These are phyloP conservation scores for Trypanosoma vivax DNA, from an alignment of 208 protist genomes.

Conservation along the genomic window DNA sequence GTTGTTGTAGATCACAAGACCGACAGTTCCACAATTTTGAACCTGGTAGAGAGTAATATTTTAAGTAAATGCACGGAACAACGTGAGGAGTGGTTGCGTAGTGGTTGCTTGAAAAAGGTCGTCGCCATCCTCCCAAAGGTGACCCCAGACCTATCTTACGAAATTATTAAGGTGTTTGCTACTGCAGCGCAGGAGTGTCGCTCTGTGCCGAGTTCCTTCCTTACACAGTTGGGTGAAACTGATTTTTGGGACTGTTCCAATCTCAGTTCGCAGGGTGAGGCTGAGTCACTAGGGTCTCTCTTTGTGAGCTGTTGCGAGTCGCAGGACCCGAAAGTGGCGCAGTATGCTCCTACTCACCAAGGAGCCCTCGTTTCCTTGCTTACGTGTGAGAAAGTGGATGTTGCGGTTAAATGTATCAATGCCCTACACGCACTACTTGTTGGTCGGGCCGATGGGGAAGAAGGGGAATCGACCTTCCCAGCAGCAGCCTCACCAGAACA, in stretches of 20 bases:
- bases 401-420: slow-evolving; percentile 28
- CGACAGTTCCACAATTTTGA: slow-evolving; percentile 27
- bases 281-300: slow-evolving; percentile 41
- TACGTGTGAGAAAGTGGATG: slow-evolving; percentile 21
- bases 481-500: slow-evolving; percentile 7
- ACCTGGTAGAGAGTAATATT: slow-evolving; percentile 58
- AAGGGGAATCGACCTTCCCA: not conserved
- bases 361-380: slow-evolving; percentile 51
- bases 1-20: slow-evolving; percentile 9
- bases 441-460: slow-evolving; percentile 3
- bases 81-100: slow-evolving; percentile 54
- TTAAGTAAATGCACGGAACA: slow-evolving; percentile 22
- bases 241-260: slow-evolving; percentile 47
- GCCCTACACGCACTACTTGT: slow-evolving; percentile 38
- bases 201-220: slow-evolving; percentile 32
- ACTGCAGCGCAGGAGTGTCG: slow-evolving; percentile 32
- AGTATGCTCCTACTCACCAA: slow-evolving; percentile 61
- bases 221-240: slow-evolving; percentile 42
- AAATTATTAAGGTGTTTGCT: slow-evolving; percentile 52
- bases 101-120: slow-evolving; percentile 40
- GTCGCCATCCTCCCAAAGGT: slow-evolving; percentile 50
- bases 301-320: slow-evolving; percentile 51
- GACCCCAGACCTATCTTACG: slow-evolving; percentile 53
- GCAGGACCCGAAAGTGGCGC: slow-evolving; percentile 34
- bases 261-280: slow-evolving; percentile 34